Base-by-base conservation (phyloP, 805 yeast genomes). In the Schizosaccharomyces japonicus region DNA sequence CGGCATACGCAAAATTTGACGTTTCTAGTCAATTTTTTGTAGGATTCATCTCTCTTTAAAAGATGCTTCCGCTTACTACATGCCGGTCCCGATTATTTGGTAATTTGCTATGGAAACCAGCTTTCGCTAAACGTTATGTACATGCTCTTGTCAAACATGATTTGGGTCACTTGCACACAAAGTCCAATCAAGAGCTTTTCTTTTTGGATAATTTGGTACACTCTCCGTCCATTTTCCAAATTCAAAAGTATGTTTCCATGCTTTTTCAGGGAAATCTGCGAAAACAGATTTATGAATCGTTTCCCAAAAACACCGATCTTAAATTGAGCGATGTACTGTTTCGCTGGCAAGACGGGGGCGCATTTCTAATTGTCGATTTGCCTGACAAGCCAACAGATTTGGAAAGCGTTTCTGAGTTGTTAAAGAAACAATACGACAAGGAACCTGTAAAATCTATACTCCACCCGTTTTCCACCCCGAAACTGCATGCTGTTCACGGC, bases 401-500 rank as follows among this genome's bases (percentile, higher is more conserved):
- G 36, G 76, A 72, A 21, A 67, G 78, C 45, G 75, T 76, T 49
- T 56, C 67, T 2, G 60, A 62, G 51, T 66, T 82, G 26, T 71
- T 66, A 48, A 57, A 53, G 56, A 67, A 59, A 54, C 70, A 53
- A 49, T 63, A 49, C 5, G 50, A 50, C 47, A 17, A 27, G 19
- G 55, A 53, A 15, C 50, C 55, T 1, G 47, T 49, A 21, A 50
- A 57, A 1, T 54, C 59, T 2, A 65, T 66, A 10, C 44, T 65
- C 8, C 64, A 69, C 21, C 66, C 65, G 48, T 54, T 73, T n/a
- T 60, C 70, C 1, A 64, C 21, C 61, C 49, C 79, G 78, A 1
- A 63, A 65, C 50, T 78, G 70, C 48, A 77, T 68, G 76, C 80
- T 0, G 95, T 90, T 1, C 77, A 79, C 54, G 99, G 99, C 51